Evolutionary conservation across 2,329 filamentous ascomycete genomes (phyloP).

Genomic region (Phaeoacremonium minimum): DNA sequence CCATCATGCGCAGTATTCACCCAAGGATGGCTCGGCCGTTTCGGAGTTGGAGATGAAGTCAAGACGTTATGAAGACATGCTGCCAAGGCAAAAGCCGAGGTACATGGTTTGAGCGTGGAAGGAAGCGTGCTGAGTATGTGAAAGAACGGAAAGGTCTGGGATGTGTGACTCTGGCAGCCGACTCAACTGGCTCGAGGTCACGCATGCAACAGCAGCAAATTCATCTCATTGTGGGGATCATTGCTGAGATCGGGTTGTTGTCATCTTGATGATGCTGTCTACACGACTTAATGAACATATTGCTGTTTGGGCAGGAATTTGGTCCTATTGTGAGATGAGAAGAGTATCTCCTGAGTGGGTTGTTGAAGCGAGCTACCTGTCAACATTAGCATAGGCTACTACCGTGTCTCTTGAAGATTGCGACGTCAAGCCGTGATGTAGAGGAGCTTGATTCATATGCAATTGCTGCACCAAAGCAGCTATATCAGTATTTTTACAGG

Average conservation of each 20-base stretch:
- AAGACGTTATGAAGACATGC: conserved; percentile 54
- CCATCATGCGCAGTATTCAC: conserved; percentile 29
- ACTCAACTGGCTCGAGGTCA: neutral
- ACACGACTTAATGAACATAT: too few relatives aligned
- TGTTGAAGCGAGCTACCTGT: too few relatives aligned
- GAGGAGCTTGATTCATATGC: too few relatives aligned
- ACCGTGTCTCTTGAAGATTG: too few relatives aligned
- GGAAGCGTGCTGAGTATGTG: neutral
- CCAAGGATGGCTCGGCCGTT: conserved; percentile 14
- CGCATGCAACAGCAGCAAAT: neutral
- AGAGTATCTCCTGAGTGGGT: too few relatives aligned
- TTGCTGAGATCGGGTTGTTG: neutral
- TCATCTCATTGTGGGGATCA: neutral
- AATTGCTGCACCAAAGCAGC: neutral
- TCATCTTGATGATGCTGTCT: neutral
- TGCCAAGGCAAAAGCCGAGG: conserved; percentile 44
- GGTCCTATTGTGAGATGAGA: too few relatives aligned
- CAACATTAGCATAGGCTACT: too few relatives aligned
- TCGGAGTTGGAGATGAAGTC: conserved; percentile 46
- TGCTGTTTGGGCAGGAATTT: too few relatives aligned
- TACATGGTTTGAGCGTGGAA: conserved; percentile 20
- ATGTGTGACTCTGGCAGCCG: neutral
- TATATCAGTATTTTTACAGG: neutral
- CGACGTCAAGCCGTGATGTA: too few relatives aligned
- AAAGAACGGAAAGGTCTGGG: neutral